Conservation (phyloP, 148 eudicot genomes). For the Dianthus caryophyllus region DNA sequence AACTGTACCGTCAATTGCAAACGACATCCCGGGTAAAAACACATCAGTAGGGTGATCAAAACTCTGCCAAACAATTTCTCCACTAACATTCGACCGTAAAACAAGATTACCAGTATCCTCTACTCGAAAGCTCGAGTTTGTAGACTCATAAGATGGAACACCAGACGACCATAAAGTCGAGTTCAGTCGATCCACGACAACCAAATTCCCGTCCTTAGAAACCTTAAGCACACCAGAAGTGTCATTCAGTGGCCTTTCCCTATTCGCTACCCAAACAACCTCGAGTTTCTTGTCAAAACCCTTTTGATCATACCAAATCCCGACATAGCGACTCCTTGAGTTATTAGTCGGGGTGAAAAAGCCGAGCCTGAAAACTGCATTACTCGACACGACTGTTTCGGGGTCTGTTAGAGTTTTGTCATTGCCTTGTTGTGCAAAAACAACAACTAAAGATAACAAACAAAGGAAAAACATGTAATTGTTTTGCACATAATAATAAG, state of each 20-base stretch:
- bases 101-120: constrained; percentile 38
- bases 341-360: constrained; percentile 40
- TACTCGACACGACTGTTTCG: constrained; percentile 24
- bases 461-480: background rate
- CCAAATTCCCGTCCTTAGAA: constrained; percentile 31
- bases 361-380: constrained; percentile 24
- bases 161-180: constrained; percentile 37
- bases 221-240: constrained; percentile 30
- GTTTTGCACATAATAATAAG: background rate
- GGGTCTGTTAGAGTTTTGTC: constrained; percentile 19
- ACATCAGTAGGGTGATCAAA: constrained; percentile 33
- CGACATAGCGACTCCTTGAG: constrained; percentile 32
- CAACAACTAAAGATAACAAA: background rate
- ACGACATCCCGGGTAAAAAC: constrained; percentile 23
- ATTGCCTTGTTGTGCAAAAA: background rate
- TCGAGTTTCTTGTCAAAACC: constrained; percentile 8
- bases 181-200: constrained; percentile 25
- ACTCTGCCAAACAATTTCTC: constrained; percentile 29
- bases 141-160: background rate
- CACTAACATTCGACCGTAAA: constrained; percentile 16
- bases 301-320: constrained; percentile 30
- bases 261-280: constrained; percentile 49
- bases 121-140: constrained; percentile 22
- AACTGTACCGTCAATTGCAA: constrained; percentile 5
- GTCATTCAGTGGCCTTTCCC: constrained; percentile 33